These are phyloP conservation scores for Cutaneotrichosporon cyanovorans DNA, from an alignment of 1,284 basidiomycete species.

Conservation along the genomic window DNA sequence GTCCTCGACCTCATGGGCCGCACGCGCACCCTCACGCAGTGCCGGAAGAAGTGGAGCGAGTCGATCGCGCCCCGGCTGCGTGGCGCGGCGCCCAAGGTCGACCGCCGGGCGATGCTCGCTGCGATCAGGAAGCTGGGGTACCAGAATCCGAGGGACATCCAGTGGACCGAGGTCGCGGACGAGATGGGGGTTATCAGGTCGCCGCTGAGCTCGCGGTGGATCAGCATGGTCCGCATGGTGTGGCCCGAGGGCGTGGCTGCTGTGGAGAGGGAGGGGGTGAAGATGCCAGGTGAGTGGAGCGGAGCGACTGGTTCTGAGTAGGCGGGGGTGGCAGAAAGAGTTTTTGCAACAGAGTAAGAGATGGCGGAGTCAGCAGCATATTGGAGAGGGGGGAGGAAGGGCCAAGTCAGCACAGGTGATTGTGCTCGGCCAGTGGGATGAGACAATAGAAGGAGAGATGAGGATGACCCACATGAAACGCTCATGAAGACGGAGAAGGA, in stretches of 20 bases:
- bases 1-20: slow-evolving; percentile 23
- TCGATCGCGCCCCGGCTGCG: slow-evolving; percentile 3
- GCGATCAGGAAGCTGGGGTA: slow-evolving; percentile 4
- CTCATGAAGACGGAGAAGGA: too few relatives aligned
- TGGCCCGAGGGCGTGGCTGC: neutral
- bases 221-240: neutral
- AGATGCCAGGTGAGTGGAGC: neutral
- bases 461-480: too few relatives aligned
- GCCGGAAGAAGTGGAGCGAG: slow-evolving; percentile 27
- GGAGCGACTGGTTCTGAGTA: too few relatives aligned
- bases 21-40: slow-evolving; percentile 20
- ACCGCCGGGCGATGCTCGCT: slow-evolving; percentile 3
- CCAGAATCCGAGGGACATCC: slow-evolving; percentile 9
- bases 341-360: too few relatives aligned
- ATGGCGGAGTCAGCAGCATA: too few relatives aligned
- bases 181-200: too few relatives aligned
- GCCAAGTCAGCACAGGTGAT: too few relatives aligned
- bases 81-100: slow-evolving; percentile 2
- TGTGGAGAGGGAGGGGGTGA: neutral
- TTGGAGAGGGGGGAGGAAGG: too few relatives aligned
- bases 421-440: too few relatives aligned
- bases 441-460: too few relatives aligned
- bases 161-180: slow-evolving; percentile 7
- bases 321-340: too few relatives aligned
- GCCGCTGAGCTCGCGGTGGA: neutral